phyloP scores from a whole-genome alignment of 164 flowering plant genomes.

The Vitis riparia region DNA sequence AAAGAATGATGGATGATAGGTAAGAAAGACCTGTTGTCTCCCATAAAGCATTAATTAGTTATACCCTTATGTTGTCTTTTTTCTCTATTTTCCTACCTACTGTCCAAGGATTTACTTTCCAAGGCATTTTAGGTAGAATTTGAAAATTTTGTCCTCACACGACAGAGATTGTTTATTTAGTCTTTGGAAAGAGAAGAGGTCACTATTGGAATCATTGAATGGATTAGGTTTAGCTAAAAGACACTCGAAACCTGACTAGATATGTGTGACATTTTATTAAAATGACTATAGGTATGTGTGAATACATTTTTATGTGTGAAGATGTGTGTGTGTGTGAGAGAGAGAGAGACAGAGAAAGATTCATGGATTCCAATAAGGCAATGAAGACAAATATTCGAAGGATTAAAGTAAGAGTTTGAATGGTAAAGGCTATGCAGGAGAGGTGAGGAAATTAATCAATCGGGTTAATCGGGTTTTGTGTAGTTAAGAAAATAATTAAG shows the following conservation, averaged over 20 bases:
- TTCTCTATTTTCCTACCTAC: neutral
- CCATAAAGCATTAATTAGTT: neutral
- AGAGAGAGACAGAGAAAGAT: neutral
- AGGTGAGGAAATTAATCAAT: neutral
- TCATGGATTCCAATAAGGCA: neutral
- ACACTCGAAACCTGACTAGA: constrained; percentile 16
- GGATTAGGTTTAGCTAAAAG: constrained; percentile 16
- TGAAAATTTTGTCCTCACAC: constrained; percentile 11
- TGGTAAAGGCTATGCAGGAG: constrained; percentile 9
- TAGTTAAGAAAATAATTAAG: constrained; percentile 10
- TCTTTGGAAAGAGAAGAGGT: neutral
- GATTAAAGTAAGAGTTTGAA: constrained; percentile 12
- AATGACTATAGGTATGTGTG: neutral
- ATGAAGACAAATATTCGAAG: constrained; percentile 28
- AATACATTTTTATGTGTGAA: neutral
- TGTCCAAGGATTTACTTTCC: constrained; percentile 30
- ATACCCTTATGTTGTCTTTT: constrained; percentile 2
- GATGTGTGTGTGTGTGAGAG: too few relatives aligned
- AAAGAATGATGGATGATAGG: constrained; percentile 1
- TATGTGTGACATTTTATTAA: neutral
- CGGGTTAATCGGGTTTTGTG: constrained; percentile 15
- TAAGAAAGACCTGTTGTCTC: neutral
- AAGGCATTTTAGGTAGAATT: constrained; percentile 22
- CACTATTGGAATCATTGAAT: constrained; percentile 8
- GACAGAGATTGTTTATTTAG: neutral